A percentile compares a stretch with the other conserved stretches of the same genome.
phyloP scores from a whole-genome alignment of 202 grass and related monocot species.

The Schoenoplectus tabernaemontani region DNA sequence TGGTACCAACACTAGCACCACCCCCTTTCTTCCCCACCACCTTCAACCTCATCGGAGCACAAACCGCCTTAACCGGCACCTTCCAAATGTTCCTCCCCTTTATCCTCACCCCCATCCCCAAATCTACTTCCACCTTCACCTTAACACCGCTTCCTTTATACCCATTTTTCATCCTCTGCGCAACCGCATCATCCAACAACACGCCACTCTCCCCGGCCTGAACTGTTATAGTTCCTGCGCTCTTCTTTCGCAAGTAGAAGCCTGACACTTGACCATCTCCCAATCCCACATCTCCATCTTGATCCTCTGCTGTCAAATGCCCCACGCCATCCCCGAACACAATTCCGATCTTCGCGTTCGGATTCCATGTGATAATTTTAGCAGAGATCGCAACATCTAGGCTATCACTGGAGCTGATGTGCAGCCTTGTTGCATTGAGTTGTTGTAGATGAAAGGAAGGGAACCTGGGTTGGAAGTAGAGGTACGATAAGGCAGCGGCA shows the following conservation, averaged over 20 bases:
- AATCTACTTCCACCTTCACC: slow-evolving; percentile 54
- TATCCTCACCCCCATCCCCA: slow-evolving; percentile 39
- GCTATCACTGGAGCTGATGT: slow-evolving; percentile 24
- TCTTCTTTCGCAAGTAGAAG: slow-evolving; percentile 43
- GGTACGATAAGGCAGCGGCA: slow-evolving; percentile 57
- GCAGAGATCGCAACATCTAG: slow-evolving; percentile 38
- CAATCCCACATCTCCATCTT: slow-evolving; percentile 50
- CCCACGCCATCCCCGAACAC: slow-evolving; percentile 50
- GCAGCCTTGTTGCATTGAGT: slow-evolving; percentile 35
- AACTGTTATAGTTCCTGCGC: slow-evolving; percentile 29
- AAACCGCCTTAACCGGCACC: slow-evolving; percentile 51
- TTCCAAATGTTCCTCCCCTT: slow-evolving; percentile 35
- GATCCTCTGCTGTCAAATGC: slow-evolving; percentile 35
- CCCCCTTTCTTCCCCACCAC: slow-evolving; percentile 21
- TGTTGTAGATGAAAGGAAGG: slow-evolving; percentile 70
- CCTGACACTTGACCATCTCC: slow-evolving; percentile 35
- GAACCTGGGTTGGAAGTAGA: slow-evolving; percentile 72
- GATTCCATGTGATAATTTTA: slow-evolving; percentile 49
- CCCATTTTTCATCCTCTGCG: slow-evolving; percentile 37
- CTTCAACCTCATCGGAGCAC: slow-evolving; percentile 52
- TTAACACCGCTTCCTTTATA: slow-evolving; percentile 31
- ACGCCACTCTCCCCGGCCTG: slow-evolving; percentile 38
- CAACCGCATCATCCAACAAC: slow-evolving; percentile 60
- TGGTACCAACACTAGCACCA: neutral
- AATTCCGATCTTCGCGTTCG: slow-evolving; percentile 52